phyloP scores from a whole-genome alignment of 805 yeast genomes.

The Candida sithepensis region DNA sequence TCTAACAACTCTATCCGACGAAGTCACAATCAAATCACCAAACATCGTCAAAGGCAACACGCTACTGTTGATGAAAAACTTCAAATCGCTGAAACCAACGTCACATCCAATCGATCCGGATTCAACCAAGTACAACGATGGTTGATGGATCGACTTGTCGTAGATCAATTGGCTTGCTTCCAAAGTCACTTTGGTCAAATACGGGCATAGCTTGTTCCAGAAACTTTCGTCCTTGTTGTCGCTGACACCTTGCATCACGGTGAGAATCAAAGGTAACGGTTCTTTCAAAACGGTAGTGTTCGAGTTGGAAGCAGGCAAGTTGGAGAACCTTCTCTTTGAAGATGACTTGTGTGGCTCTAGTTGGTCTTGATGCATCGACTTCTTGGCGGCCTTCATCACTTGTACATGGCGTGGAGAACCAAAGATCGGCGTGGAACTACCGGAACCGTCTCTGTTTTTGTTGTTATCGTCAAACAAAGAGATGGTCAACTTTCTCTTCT shows the following conservation, averaged over 20 bases:
- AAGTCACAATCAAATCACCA: slow-evolving; percentile 51
- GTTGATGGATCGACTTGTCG: slow-evolving; percentile 41
- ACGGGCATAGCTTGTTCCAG: slow-evolving; percentile 64
- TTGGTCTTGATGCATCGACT: slow-evolving; percentile 32
- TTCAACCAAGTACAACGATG: slow-evolving; percentile 53
- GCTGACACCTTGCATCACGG: slow-evolving; percentile 61
- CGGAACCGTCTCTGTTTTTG: neutral
- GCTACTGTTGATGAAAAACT: slow-evolving; percentile 25
- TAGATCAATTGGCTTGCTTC: slow-evolving; percentile 41
- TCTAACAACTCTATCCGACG: slow-evolving; percentile 38
- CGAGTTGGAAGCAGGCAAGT: neutral
- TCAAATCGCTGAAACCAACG: slow-evolving; percentile 37
- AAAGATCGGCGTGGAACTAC: slow-evolving; percentile 15
- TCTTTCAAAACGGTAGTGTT: slow-evolving; percentile 11
- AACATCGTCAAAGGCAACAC: slow-evolving; percentile 73
- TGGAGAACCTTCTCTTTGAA: slow-evolving; percentile 11
- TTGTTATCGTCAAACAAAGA: slow-evolving; percentile 12
- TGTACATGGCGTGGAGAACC: slow-evolving; percentile 55
- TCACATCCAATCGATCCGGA: slow-evolving; percentile 49
- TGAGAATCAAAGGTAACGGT: slow-evolving; percentile 64
- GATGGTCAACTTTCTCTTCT: slow-evolving; percentile 16
- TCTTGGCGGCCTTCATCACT: slow-evolving; percentile 49
- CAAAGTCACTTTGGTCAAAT: slow-evolving; percentile 37
- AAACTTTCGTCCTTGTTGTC: slow-evolving; percentile 41
- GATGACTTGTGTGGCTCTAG: slow-evolving; percentile 30